Percentiles rank a stretch among this genome's conserved stretches.
phyloP scores from a whole-genome alignment of 2,329 filamentous ascomycete species.

The Mariannaea sp. region DNA sequence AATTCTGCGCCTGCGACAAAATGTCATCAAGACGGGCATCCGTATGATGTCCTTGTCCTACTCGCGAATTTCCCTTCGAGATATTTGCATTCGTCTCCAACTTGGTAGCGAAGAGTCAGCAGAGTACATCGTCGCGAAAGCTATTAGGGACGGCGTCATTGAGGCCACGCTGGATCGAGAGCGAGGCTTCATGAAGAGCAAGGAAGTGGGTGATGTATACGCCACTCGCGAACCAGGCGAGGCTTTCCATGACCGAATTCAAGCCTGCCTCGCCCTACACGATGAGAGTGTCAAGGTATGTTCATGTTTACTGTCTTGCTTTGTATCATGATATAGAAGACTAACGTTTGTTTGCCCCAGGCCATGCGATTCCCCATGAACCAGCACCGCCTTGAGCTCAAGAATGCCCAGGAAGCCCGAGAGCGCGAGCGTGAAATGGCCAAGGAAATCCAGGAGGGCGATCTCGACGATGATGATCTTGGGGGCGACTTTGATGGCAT shows the following conservation, averaged over 20 bases:
- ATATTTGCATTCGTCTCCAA: constrained; percentile 95
- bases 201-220: constrained; percentile 94
- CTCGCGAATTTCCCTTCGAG: constrained; percentile 92
- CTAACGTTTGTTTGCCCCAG: constrained; percentile 48
- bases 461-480: constrained; percentile 94
- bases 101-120: constrained; percentile 95
- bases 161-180: constrained; percentile 94
- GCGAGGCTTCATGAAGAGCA: constrained; percentile 97
- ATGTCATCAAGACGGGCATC: constrained; percentile 99
- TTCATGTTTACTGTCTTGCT: not conserved
- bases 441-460: constrained; percentile 98
- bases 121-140: constrained; percentile 99
- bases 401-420: constrained; percentile 97
- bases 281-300: constrained; percentile 95
- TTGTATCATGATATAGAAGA: not conserved
- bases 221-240: constrained; percentile 94
- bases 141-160: constrained; percentile 95
- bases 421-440: constrained; percentile 96
- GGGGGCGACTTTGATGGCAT: constrained; percentile 96
- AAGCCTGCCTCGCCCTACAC: constrained; percentile 86
- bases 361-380: constrained; percentile 99
- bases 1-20: constrained; percentile 92
- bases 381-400: constrained; percentile 94
- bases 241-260: constrained; percentile 96
- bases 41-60: constrained; percentile 99